A percentile compares a stretch with the other conserved stretches of the same genome.
Evolutionary conservation across 441 rosid species (phyloP).

Genomic region (Populus tomentosa): DNA sequence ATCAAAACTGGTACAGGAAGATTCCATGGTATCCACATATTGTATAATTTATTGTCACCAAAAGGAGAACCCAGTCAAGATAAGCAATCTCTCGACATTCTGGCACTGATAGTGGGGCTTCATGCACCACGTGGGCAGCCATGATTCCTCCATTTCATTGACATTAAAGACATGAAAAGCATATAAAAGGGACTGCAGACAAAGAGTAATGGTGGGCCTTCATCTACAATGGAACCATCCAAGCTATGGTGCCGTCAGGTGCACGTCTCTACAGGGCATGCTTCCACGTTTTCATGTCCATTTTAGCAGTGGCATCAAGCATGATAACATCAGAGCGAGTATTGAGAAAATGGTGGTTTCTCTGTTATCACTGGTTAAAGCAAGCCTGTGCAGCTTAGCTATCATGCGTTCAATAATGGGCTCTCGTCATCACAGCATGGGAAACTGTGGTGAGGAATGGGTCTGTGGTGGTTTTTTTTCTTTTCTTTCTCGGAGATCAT

Average conservation of each 20-base stretch:
- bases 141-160: not conserved
- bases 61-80: not conserved
- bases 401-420: no score
- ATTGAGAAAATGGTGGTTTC: no score
- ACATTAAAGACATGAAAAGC: not conserved
- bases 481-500: no score
- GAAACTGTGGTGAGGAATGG: no score
- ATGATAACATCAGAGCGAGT: no score
- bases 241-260: not conserved
- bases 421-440: no score
- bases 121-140: constrained; percentile 8
- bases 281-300: not conserved
- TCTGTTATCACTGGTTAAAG: no score
- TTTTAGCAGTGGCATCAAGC: no score
- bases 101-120: constrained; percentile 2
- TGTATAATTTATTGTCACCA: not conserved
- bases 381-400: no score
- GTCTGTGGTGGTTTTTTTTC: no score
- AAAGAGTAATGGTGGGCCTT: not conserved
- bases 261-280: not conserved
- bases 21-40: not conserved
- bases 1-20: not conserved
- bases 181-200: not conserved
- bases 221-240: not conserved
- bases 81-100: not conserved